A percentile compares a stretch with the other conserved stretches of the same genome.
phyloP scores from a whole-genome alignment of 108 stramenopile species.

The Cyclotella sp. region DNA sequence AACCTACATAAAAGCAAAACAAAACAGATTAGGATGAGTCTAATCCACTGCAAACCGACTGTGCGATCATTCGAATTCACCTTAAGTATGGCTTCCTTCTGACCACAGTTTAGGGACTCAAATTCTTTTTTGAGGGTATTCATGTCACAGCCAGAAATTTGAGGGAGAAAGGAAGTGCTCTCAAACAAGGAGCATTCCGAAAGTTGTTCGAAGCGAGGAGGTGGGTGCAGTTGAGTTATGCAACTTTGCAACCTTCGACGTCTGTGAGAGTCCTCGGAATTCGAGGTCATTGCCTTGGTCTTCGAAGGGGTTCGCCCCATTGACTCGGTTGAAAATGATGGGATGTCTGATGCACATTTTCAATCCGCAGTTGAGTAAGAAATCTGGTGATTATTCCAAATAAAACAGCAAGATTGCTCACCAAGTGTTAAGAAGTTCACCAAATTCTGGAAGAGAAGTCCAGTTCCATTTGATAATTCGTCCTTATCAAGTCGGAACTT shows the following conservation, averaged over 20 bases:
- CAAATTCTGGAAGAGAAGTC: slow-evolving; percentile 83
- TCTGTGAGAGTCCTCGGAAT: slow-evolving; percentile 36
- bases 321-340: slow-evolving; percentile 52
- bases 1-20: slow-evolving; percentile 33
- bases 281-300: slow-evolving; percentile 43
- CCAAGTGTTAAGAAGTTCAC: slow-evolving; percentile 52
- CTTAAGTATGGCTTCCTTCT: slow-evolving; percentile 75
- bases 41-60: too few relatives aligned
- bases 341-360: slow-evolving; percentile 34
- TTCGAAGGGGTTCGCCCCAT: slow-evolving; percentile 43
- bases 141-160: slow-evolving; percentile 68
- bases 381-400: background rate
- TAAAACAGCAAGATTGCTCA: background rate
- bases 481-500: slow-evolving; percentile 83
- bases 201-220: slow-evolving; percentile 26
- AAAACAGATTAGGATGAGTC: background rate
- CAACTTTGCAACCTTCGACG: slow-evolving; percentile 48
- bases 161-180: background rate
- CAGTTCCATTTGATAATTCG: slow-evolving; percentile 57
- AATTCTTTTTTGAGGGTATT: slow-evolving; percentile 62
- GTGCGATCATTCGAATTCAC: slow-evolving; percentile 16
- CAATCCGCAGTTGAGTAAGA: background rate
- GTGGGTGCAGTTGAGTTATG: slow-evolving; percentile 36
- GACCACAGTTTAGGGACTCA: slow-evolving; percentile 72
- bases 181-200: slow-evolving; percentile 39